phyloP scores from a whole-genome alignment of 1,139 yeast genomes.

The Suhomyces taliae region DNA sequence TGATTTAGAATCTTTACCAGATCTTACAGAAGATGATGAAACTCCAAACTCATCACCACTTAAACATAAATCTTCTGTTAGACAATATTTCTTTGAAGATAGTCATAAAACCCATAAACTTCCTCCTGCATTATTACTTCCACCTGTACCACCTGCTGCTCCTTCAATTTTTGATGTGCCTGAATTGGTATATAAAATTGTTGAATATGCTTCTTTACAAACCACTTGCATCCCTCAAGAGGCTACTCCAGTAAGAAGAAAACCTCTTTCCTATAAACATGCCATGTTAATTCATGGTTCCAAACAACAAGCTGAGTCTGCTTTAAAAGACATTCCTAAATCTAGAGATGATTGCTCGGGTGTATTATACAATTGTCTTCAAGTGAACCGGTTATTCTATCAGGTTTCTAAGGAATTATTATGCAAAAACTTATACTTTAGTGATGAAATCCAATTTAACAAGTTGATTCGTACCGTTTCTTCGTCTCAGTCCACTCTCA shows the following conservation, averaged over 20 bases:
- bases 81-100: constrained; percentile 7
- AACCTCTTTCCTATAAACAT: constrained; percentile 67
- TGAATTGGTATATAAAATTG: constrained; percentile 65
- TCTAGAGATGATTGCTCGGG: constrained; percentile 1
- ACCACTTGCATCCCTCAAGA: constrained; percentile 57
- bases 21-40: constrained; percentile 34
- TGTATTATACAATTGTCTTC: constrained; percentile 55
- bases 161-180: constrained; percentile 70
- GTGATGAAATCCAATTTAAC: constrained; percentile 46
- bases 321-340: constrained; percentile 39
- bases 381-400: constrained; percentile 70
- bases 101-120: background rate
- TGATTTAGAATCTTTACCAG: constrained; percentile 42
- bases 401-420: constrained; percentile 55
- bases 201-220: constrained; percentile 57
- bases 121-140: background rate
- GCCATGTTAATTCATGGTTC: constrained; percentile 51
- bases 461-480: constrained; percentile 32
- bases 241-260: constrained; percentile 56
- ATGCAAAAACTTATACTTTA: constrained; percentile 55
- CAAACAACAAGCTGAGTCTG: constrained; percentile 46
- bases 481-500: constrained; percentile 5
- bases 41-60: constrained; percentile 32
- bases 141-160: background rate
- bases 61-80: constrained; percentile 4